phyloP scores from a whole-genome alignment of 2,329 filamentous ascomycete species.

The Macrophomina phaseolina region DNA sequence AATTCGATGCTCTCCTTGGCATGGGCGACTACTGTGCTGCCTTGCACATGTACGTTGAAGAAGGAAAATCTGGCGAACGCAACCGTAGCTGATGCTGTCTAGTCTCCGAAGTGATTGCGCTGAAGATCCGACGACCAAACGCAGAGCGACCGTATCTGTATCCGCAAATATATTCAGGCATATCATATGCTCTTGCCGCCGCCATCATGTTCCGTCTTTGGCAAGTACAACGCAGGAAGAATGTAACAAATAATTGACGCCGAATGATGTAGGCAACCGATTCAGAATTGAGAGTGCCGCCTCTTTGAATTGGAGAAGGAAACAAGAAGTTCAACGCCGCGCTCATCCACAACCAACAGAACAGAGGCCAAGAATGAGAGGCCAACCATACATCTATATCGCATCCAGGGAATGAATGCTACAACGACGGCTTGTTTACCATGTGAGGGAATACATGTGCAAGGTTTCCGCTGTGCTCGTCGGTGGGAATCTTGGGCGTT shows the following conservation, averaged over 20 bases:
- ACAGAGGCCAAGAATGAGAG: no score
- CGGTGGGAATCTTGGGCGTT: conserved; percentile 15
- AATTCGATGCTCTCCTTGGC: conserved; percentile 48
- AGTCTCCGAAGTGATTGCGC: conserved; percentile 49
- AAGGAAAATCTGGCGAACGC: neutral
- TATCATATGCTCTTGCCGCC: conserved; percentile 44
- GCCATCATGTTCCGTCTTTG: conserved; percentile 39
- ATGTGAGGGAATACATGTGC: conserved; percentile 41
- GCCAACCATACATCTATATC: no score
- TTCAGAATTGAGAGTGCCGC: neutral
- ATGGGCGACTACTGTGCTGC: conserved; percentile 46
- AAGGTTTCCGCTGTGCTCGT: conserved; percentile 29
- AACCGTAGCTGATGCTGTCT: conserved; percentile 3
- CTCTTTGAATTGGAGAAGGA: neutral
- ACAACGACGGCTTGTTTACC: conserved; percentile 52
- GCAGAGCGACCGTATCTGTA: conserved; percentile 42
- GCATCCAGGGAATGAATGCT: neutral
- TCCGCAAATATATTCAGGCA: conserved; percentile 47
- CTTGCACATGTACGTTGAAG: conserved; percentile 41
- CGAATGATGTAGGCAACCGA: neutral
- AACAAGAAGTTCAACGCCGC: neutral
- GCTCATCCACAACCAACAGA: neutral
- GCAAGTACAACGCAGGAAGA: conserved; percentile 12
- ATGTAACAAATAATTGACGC: neutral
- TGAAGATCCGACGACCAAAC: conserved; percentile 44